phyloP scores from a whole-genome alignment of 2,329 filamentous ascomycete species.

The Trichoderma sp. region DNA sequence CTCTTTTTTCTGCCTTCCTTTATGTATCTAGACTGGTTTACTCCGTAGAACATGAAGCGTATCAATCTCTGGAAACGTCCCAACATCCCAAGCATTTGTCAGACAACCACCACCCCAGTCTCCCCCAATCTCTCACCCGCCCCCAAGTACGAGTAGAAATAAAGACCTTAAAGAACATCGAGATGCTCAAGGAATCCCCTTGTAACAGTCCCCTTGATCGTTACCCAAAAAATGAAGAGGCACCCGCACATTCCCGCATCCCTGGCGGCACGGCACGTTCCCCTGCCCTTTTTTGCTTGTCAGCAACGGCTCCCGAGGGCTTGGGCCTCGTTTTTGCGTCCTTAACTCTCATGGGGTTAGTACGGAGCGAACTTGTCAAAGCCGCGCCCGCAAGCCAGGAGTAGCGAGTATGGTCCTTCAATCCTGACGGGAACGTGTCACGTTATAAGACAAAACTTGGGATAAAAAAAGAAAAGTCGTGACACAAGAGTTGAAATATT shows the following conservation, averaged over 20 bases:
- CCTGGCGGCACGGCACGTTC: conserved; percentile 14
- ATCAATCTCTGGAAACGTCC: neutral
- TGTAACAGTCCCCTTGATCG: neutral
- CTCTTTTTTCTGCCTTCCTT: neutral
- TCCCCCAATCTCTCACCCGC: neutral
- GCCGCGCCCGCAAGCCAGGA: neutral
- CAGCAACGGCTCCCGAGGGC: neutral
- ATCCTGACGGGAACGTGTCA: neutral
- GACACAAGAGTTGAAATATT: neutral
- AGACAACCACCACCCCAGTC: neutral
- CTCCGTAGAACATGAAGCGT: neutral
- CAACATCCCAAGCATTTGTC: neutral
- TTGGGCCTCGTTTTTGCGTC: neutral
- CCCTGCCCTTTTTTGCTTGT: neutral
- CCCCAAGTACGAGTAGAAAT: neutral
- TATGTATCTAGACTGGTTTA: neutral
- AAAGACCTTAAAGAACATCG: neutral
- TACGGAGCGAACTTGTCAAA: neutral
- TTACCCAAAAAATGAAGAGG: neutral
- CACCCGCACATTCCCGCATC: neutral
- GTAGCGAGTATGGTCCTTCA: neutral
- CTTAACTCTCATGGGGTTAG: neutral
- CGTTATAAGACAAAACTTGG: neutral
- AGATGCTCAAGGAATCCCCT: neutral
- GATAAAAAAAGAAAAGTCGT: neutral